Evolutionary conservation across 2,329 filamentous ascomycete species (phyloP).

Genomic region (Ramichloridium luteum): DNA sequence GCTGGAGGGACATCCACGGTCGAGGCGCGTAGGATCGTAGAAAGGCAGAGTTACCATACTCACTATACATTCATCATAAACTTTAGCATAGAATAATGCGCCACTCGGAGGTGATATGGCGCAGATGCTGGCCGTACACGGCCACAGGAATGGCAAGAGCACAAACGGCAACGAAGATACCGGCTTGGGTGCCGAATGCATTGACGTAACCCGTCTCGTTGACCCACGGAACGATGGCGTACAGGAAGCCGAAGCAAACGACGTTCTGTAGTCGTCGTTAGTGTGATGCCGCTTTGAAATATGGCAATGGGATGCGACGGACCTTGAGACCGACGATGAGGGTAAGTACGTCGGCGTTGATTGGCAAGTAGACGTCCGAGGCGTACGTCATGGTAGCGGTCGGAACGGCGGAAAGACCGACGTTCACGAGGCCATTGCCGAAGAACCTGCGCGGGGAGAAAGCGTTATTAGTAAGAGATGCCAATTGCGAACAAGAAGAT

Average conservation of each 20-base stretch:
- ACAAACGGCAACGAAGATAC: slow-evolving; percentile 26
- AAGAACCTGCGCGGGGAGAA: slow-evolving; percentile 28
- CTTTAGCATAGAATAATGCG: slow-evolving; percentile 26
- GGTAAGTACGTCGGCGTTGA: slow-evolving; percentile 27
- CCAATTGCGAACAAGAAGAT: not conserved
- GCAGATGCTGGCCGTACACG: slow-evolving; percentile 22
- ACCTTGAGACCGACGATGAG: slow-evolving; percentile 26
- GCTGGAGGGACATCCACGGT: no score
- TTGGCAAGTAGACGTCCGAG: slow-evolving; percentile 26
- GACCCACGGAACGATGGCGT: slow-evolving; percentile 35
- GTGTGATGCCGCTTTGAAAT: not conserved
- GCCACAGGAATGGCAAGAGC: slow-evolving; percentile 22
- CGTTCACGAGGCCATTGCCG: slow-evolving; percentile 35
- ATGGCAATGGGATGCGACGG: not conserved
- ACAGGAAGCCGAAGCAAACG: slow-evolving; percentile 37
- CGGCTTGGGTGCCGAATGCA: slow-evolving; percentile 28
- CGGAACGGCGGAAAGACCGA: slow-evolving; percentile 33
- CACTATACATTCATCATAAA: no score
- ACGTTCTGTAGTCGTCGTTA: slow-evolving; percentile 24
- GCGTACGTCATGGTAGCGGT: slow-evolving; percentile 37
- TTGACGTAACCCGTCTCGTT: slow-evolving; percentile 24
- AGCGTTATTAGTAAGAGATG: slow-evolving; percentile 1
- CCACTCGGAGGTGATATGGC: slow-evolving; percentile 26
- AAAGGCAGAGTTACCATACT: no score
- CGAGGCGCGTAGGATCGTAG: no score